These are phyloP conservation scores for Penicillium decumbens DNA, from an alignment of 2,329 filamentous ascomycete species.

Conservation along the genomic window DNA sequence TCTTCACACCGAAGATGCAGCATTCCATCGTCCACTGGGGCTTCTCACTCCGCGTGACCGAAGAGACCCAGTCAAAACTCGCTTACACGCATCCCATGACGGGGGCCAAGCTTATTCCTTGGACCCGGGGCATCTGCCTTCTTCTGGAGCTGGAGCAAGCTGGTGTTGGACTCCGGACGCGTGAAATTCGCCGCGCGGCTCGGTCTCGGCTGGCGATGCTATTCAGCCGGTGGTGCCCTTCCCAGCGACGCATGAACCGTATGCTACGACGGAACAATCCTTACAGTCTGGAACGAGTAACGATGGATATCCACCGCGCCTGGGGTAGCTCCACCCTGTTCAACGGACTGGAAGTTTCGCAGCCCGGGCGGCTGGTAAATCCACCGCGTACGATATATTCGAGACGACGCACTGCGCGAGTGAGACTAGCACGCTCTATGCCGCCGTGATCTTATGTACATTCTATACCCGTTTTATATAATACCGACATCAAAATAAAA, in stretches of 20 bases:
- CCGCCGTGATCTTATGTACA: background rate
- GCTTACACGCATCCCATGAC: constrained; percentile 18
- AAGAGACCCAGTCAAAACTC: constrained; percentile 14
- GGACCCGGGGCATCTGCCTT: constrained; percentile 39
- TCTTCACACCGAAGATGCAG: constrained; percentile 46
- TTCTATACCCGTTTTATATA: background rate
- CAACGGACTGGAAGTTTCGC: constrained; percentile 23
- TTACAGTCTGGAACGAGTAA: constrained; percentile 28
- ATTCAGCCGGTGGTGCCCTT: constrained; percentile 30
- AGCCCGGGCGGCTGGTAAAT: constrained; percentile 26
- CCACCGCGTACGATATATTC: constrained; percentile 17
- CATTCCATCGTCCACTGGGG: constrained; percentile 49
- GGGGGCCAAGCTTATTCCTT: constrained; percentile 31
- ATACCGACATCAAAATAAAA: background rate
- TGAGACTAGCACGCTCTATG: background rate
- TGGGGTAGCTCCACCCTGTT: constrained; percentile 35
- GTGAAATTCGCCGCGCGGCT: constrained; percentile 31
- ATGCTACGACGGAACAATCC: constrained; percentile 36
- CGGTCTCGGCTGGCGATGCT: constrained; percentile 37
- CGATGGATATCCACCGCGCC: constrained; percentile 31
- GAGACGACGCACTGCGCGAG: constrained; percentile 4
- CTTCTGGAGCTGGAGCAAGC: constrained; percentile 36
- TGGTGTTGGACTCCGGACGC: constrained; percentile 32
- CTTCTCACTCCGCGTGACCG: constrained; percentile 36
- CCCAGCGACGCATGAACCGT: constrained; percentile 33